Conservation (phyloP, 768 basidiomycete genomes). For the Agrocybe chaxingu region DNA sequence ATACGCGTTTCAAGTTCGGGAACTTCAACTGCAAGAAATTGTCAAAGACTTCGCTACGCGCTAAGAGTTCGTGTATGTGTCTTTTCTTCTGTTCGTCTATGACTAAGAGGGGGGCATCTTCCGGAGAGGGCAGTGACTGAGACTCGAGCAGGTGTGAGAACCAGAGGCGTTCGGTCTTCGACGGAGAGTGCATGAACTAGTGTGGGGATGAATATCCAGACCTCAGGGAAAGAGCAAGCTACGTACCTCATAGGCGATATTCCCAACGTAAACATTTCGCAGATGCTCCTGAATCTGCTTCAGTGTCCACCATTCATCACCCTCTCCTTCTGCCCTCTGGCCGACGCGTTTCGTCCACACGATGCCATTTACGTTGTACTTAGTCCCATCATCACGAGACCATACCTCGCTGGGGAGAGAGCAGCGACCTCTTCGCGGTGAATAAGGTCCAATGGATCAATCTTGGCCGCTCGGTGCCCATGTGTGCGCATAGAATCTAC, state of each 20-base stretch:
- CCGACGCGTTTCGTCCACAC: constrained; percentile 64
- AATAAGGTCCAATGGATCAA: constrained; percentile 87
- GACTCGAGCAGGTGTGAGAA: constrained; percentile 85
- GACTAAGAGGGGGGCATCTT: constrained; percentile 26
- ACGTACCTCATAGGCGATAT: constrained; percentile 80
- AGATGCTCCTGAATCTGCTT: constrained; percentile 70
- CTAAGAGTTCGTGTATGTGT: constrained; percentile 66
- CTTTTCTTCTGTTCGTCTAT: constrained; percentile 37
- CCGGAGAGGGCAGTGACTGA: constrained; percentile 34
- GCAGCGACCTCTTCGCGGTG: constrained; percentile 79
- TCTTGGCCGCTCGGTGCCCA: constrained; percentile 79
- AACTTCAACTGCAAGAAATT: constrained; percentile 85
- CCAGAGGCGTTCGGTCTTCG: constrained; percentile 84
- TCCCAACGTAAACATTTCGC: constrained; percentile 72
- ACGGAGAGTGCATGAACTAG: constrained; percentile 82
- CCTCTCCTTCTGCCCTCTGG: constrained; percentile 14
- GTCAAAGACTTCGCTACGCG: constrained; percentile 78
- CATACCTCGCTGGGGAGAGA: constrained; percentile 74
- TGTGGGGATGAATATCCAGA: neutral
- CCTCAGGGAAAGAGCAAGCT: neutral
- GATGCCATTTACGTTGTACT: constrained; percentile 78
- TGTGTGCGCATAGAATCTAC: constrained; percentile 87
- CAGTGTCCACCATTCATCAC: constrained; percentile 57
- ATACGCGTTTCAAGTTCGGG: constrained; percentile 77
- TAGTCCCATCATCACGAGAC: constrained; percentile 48